phyloP scores from a whole-genome alignment of 2,329 filamentous ascomycete genomes.

The Fusarium sp. region DNA sequence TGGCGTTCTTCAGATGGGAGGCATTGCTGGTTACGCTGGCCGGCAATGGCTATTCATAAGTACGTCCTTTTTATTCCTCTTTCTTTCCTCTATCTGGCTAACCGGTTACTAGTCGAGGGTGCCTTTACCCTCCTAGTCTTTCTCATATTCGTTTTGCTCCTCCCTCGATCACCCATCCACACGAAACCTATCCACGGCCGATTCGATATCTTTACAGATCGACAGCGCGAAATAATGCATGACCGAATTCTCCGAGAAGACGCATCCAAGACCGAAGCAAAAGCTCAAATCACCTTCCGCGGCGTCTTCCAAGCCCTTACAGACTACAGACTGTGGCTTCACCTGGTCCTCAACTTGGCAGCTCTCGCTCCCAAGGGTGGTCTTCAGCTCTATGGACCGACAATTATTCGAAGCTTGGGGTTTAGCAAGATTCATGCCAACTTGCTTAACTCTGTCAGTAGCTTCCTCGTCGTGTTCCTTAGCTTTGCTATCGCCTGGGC shows the following conservation, averaged over 20 bases:
- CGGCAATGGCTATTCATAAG: conserved; percentile 37
- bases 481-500: conserved; percentile 25
- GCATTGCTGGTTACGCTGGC: conserved; percentile 17
- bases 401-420: conserved; percentile 34
- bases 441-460: conserved; percentile 35
- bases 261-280: conserved; percentile 29
- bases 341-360: conserved; percentile 34
- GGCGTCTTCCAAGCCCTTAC: conserved; percentile 4
- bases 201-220: conserved; percentile 31
- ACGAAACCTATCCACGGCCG: conserved; percentile 25
- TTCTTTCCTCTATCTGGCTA: background rate
- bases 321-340: conserved; percentile 31
- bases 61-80: fast-evolving
- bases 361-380: conserved; percentile 39
- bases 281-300: conserved; percentile 9
- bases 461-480: conserved; percentile 28
- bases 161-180: conserved; percentile 26
- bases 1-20: conserved; percentile 32
- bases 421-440: conserved; percentile 39
- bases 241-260: conserved; percentile 32
- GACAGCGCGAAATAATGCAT: conserved; percentile 31
- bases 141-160: conserved; percentile 20
- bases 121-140: conserved; percentile 31
- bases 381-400: conserved; percentile 37
- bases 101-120: conserved; percentile 13